A percentile compares a stretch with the other conserved stretches of the same genome.
Conservation (phyloP, 2,329 filamentous ascomycete genomes). For the Diaporthe amygdali region DNA sequence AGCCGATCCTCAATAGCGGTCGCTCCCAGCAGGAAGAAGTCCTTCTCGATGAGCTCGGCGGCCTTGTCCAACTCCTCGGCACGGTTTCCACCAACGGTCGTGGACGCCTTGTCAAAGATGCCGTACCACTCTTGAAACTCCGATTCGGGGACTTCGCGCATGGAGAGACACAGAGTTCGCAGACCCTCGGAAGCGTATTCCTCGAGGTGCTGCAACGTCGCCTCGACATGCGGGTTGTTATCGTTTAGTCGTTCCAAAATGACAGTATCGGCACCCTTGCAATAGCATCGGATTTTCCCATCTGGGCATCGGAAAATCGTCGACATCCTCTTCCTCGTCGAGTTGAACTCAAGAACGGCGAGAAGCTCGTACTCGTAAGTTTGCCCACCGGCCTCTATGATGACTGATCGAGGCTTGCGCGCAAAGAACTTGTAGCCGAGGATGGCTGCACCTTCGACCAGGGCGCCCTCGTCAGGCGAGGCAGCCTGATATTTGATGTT, state of each 20-base stretch:
- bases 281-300: conserved; percentile 91
- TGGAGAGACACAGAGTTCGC: conserved; percentile 90
- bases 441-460: conserved; percentile 86
- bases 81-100: conserved; percentile 89
- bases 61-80: conserved; percentile 97
- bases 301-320: conserved; percentile 96
- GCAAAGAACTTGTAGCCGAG: conserved; percentile 92
- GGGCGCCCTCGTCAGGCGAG: conserved; percentile 94
- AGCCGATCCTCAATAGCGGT: conserved; percentile 97
- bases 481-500: conserved; percentile 97
- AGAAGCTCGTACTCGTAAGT: conserved; percentile 86
- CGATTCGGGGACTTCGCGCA: conserved; percentile 89
- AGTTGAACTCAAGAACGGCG: conserved; percentile 99
- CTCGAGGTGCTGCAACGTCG: conserved; percentile 93
- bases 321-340: conserved; percentile 96
- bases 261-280: conserved; percentile 96
- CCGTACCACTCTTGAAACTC: conserved; percentile 89
- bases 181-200: conserved; percentile 97
- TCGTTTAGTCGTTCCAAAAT: conserved; percentile 88
- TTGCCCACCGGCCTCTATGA: conserved; percentile 76
- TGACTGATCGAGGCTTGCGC: conserved; percentile 86
- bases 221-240: conserved; percentile 85
- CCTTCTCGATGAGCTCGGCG: conserved; percentile 91
- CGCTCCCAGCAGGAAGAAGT: conserved; percentile 88
- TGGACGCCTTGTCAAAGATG: conserved; percentile 86